Evolutionary conservation across 257 asterid genomes (phyloP).

Genomic region (Jaltomata sinuosa): DNA sequence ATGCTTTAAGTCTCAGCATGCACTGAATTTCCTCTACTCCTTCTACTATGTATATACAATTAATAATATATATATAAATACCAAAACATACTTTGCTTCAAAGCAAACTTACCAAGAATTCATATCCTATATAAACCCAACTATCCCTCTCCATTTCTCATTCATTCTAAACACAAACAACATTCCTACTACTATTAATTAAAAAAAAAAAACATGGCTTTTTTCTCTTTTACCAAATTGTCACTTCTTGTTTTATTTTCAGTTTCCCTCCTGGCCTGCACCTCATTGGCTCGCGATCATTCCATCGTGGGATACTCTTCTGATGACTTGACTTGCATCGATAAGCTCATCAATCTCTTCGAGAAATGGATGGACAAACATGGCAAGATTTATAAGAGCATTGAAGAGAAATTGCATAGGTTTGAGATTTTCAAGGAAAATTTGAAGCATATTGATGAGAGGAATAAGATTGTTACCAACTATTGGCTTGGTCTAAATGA

Average conservation of each 20-base stretch:
- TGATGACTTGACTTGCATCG: slow-evolving; percentile 40
- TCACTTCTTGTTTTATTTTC: slow-evolving; percentile 21
- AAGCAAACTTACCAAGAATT: slow-evolving; percentile 15
- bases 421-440: slow-evolving; percentile 61
- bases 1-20: slow-evolving; percentile 49
- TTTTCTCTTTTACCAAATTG: slow-evolving; percentile 20
- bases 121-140: slow-evolving; percentile 8
- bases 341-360: slow-evolving; percentile 51
- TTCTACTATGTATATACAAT: background rate
- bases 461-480: slow-evolving; percentile 33
- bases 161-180: slow-evolving; percentile 16
- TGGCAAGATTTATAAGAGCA: slow-evolving; percentile 33
- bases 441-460: slow-evolving; percentile 58
- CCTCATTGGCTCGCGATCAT: slow-evolving; percentile 30
- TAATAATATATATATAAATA: background rate
- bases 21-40: background rate
- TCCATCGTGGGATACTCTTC: slow-evolving; percentile 54
- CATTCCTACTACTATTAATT: background rate
- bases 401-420: slow-evolving; percentile 57
- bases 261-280: slow-evolving; percentile 7
- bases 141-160: slow-evolving; percentile 3
- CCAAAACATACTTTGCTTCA: slow-evolving; percentile 12
- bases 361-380: slow-evolving; percentile 52
- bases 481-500: slow-evolving; percentile 67
- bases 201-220: slow-evolving; percentile 19